Conservation (phyloP, 1,284 basidiomycete genomes). For the Phylloporus sp. region DNA sequence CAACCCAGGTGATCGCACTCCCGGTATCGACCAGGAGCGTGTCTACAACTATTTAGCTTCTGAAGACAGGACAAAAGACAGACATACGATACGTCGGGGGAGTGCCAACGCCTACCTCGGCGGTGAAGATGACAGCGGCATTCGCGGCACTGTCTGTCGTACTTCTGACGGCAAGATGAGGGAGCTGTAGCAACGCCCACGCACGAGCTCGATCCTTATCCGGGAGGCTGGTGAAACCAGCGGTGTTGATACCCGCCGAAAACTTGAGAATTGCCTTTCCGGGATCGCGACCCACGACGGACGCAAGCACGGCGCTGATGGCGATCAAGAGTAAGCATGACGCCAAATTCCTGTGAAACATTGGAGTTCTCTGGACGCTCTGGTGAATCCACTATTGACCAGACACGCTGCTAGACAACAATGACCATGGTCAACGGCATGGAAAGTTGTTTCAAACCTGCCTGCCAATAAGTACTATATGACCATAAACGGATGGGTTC, state of each 20-base stretch:
- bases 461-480: too few relatives aligned
- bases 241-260: constrained; percentile 12
- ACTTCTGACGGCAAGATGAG: background rate
- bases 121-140: constrained; percentile 43
- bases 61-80: background rate
- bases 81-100: constrained; percentile 53
- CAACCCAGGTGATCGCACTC: constrained; percentile 49
- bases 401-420: background rate
- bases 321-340: constrained; percentile 10
- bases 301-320: constrained; percentile 10
- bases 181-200: constrained; percentile 14
- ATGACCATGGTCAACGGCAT: background rate
- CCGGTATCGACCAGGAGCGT: constrained; percentile 42
- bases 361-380: background rate
- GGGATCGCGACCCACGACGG: constrained; percentile 12
- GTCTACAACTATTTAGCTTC: constrained; percentile 18
- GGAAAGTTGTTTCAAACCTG: too few relatives aligned
- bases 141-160: constrained; percentile 18
- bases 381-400: background rate
- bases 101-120: constrained; percentile 52
- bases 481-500: background rate
- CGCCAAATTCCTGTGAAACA: background rate
- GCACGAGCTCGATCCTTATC: constrained; percentile 34
- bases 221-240: constrained; percentile 24
- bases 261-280: constrained; percentile 25